These are phyloP conservation scores for Apostasia ramifera DNA, from an alignment of 106 monocot genomes.

Conservation along the genomic window DNA sequence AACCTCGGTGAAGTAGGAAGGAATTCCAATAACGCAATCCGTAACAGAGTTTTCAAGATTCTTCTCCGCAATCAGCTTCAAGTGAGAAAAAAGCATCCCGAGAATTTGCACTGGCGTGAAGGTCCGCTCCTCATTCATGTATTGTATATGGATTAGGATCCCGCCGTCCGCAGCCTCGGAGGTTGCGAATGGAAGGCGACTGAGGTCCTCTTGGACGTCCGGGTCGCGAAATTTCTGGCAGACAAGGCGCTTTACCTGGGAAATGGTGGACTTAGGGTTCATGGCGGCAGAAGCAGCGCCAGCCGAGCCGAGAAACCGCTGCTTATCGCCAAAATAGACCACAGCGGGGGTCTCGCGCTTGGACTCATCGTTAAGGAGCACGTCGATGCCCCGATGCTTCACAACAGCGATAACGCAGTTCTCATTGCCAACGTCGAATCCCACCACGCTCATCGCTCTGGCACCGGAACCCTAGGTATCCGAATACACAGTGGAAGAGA, in stretches of 20 bases:
- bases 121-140: slow-evolving; percentile 17
- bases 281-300: slow-evolving; percentile 31
- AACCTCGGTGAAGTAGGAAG: slow-evolving; percentile 59
- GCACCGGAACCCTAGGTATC: background rate
- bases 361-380: slow-evolving; percentile 82
- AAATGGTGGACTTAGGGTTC: slow-evolving; percentile 47
- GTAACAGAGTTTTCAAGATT: slow-evolving; percentile 26
- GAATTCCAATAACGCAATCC: slow-evolving; percentile 76
- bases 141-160: slow-evolving; percentile 26
- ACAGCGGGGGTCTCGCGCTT: slow-evolving; percentile 67
- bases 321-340: slow-evolving; percentile 62
- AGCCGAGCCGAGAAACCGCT: slow-evolving; percentile 53
- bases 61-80: slow-evolving; percentile 53
- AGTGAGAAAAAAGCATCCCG: slow-evolving; percentile 51
- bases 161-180: slow-evolving; percentile 17
- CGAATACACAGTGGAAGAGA: background rate
- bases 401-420: slow-evolving; percentile 62
- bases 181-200: slow-evolving; percentile 27
- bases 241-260: slow-evolving; percentile 59
- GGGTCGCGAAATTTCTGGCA: slow-evolving; percentile 22
- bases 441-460: slow-evolving; percentile 54
- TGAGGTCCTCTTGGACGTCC: slow-evolving; percentile 28
- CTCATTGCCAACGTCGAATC: slow-evolving; percentile 87
- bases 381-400: slow-evolving; percentile 59
- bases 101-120: slow-evolving; percentile 55